Evolutionary conservation across 169 alveolate genomes (phyloP).

Genomic region (Plasmodium billcollinsi): DNA sequence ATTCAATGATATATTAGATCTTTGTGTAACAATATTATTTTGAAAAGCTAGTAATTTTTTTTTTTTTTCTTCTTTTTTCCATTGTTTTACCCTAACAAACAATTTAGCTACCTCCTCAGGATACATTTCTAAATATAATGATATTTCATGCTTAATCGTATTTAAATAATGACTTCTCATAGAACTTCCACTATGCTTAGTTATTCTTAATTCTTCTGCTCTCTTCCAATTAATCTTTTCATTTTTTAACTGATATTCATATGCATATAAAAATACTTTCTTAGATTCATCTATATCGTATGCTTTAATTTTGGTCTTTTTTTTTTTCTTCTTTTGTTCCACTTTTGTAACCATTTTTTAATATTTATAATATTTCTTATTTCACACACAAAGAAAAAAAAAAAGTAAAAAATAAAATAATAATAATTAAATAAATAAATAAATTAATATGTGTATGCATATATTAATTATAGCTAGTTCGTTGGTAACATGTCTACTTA

Average conservation of each 20-base stretch:
- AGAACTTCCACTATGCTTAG: slow-evolving; percentile 61
- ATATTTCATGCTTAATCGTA: slow-evolving; percentile 48
- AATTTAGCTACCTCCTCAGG: slow-evolving; percentile 68
- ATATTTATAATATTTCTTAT: no score
- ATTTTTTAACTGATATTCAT: slow-evolving; percentile 66
- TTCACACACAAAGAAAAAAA: no score
- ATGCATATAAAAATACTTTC: slow-evolving; percentile 54
- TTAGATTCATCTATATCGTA: slow-evolving; percentile 63
- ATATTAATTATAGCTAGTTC: no score
- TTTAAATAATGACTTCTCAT: slow-evolving; percentile 67
- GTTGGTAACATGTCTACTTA: no score
- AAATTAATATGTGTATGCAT: no score
- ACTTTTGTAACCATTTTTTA: slow-evolving; percentile 28
- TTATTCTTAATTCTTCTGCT: slow-evolving; percentile 52
- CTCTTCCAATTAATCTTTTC: slow-evolving; percentile 56
- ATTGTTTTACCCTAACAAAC: slow-evolving; percentile 32
- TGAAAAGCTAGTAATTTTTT: slow-evolving; percentile 44
- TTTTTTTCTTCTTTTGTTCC: slow-evolving; percentile 11
- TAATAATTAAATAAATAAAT: no score
- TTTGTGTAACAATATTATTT: slow-evolving; percentile 38
- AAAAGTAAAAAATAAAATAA: no score
- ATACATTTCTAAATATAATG: slow-evolving; percentile 68
- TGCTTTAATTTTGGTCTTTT: slow-evolving; percentile 47
- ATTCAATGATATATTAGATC: slow-evolving; percentile 52
- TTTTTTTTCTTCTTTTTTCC: slow-evolving; percentile 70